phyloP scores from a whole-genome alignment of 352 stramenopile genomes.

The Globisporangium polare region DNA sequence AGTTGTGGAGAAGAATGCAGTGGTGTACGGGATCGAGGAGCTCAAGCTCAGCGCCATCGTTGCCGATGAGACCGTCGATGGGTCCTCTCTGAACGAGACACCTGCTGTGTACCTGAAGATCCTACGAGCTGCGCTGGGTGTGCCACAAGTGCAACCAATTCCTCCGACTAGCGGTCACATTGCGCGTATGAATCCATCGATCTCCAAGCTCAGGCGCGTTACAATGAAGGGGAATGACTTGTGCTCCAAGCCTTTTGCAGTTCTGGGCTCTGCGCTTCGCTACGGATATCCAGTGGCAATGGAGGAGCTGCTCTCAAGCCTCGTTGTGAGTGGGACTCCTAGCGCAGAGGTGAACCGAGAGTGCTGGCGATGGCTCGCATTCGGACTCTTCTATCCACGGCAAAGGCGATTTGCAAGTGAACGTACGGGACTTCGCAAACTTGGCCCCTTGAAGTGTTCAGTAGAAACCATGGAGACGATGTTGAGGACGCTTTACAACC shows the following conservation, averaged over 20 bases:
- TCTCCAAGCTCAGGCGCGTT: not conserved
- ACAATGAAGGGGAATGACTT: conserved; percentile 11
- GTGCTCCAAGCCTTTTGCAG: conserved; percentile 3
- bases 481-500: not conserved
- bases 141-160: not conserved
- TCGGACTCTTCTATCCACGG: conserved; percentile 1
- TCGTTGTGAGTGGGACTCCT: not conserved
- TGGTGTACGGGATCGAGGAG: not conserved
- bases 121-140: not conserved
- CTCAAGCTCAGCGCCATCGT: conserved; percentile 13
- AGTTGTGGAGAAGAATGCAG: not conserved
- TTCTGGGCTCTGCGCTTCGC: conserved; percentile 4
- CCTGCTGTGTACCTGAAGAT: not conserved
- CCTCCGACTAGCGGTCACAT: too few relatives aligned
- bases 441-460: not conserved
- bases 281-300: not conserved
- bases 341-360: not conserved
- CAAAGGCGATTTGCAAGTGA: not conserved
- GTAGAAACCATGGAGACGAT: not conserved
- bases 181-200: not conserved
- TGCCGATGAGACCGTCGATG: not conserved
- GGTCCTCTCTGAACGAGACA: not conserved
- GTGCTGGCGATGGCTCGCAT: conserved; percentile 8
- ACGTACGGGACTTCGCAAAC: not conserved
- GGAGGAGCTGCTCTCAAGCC: conserved; percentile 3